Evolutionary conservation across 495 filamentous ascomycete species (phyloP).

Genomic region (Neurospora sp.): DNA sequence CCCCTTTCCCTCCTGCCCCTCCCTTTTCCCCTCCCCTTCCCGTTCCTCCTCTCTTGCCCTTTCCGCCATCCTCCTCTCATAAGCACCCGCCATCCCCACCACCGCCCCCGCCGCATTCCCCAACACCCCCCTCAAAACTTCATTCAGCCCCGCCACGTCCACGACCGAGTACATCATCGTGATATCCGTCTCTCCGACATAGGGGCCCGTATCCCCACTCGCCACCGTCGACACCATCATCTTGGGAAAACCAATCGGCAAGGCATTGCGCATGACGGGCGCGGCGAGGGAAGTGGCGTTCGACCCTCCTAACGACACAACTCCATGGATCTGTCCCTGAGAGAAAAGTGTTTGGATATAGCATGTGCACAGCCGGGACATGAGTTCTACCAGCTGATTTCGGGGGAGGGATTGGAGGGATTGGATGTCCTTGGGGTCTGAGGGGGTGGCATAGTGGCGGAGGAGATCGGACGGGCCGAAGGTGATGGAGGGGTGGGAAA

Average conservation of each 20-base stretch:
- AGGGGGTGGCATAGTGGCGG: neutral
- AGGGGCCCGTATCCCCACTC: slow-evolving; percentile 45
- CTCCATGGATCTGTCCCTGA: slow-evolving; percentile 35
- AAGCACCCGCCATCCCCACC: slow-evolving; percentile 42
- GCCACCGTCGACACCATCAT: slow-evolving; percentile 60
- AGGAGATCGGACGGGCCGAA: slow-evolving; percentile 30
- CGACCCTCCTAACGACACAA: slow-evolving; percentile 47
- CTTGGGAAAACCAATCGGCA: slow-evolving; percentile 58
- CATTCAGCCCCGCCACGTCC: slow-evolving; percentile 56
- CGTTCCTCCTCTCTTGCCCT: neutral
- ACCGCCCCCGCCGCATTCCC: slow-evolving; percentile 51
- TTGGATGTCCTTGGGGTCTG: slow-evolving; percentile 9
- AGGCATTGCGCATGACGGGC: slow-evolving; percentile 44
- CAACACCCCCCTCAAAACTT: slow-evolving; percentile 43
- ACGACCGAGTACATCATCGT: slow-evolving; percentile 60
- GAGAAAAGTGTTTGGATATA: slow-evolving; percentile 25
- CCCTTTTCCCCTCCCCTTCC: neutral
- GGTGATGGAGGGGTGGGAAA: slow-evolving; percentile 34
- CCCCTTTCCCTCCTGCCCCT: neutral
- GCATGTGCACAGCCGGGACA: slow-evolving; percentile 30
- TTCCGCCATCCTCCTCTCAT: slow-evolving; percentile 15
- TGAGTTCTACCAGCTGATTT: slow-evolving; percentile 35
- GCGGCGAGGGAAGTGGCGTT: slow-evolving; percentile 47
- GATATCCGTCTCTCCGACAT: slow-evolving; percentile 56
- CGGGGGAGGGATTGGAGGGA: neutral